Conservation (phyloP, 129 eudicot genomes). For the Sambucus nigra region DNA sequence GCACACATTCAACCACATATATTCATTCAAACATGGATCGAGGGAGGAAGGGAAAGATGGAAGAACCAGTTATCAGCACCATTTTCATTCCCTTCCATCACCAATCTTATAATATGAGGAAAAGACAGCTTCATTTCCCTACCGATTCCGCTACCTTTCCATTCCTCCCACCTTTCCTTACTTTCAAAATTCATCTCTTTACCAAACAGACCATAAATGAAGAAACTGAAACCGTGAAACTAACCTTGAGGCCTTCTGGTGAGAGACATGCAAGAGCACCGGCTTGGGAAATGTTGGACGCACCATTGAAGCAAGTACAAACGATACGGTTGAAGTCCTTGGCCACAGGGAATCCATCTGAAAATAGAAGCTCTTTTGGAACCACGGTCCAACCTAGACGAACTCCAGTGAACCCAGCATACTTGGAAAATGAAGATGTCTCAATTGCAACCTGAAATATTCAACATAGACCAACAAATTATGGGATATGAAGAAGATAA, state of each 20-base stretch:
- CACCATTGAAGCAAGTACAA: constrained; percentile 94
- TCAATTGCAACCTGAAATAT: constrained; percentile 81
- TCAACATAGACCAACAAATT: background rate
- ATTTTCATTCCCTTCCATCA: no score
- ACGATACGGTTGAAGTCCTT: constrained; percentile 92
- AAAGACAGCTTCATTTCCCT: no score
- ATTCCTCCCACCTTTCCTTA: no score
- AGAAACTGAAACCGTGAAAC: constrained; percentile 4
- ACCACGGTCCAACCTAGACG: constrained; percentile 98
- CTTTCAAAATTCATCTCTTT: no score
- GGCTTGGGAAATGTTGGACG: constrained; percentile 92
- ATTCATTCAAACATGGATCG: no score
- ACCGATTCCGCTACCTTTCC: no score
- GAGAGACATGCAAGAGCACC: constrained; percentile 94
- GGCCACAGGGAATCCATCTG: constrained; percentile 87
- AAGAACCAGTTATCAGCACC: no score
- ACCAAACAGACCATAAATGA: background rate
- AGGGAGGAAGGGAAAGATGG: no score
- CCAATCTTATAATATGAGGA: no score
- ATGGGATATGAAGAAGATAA: background rate
- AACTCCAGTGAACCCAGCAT: constrained; percentile 96
- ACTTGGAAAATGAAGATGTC: constrained; percentile 82
- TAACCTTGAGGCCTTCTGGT: constrained; percentile 73
- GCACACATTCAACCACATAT: no score
- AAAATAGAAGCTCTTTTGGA: constrained; percentile 72